Base-by-base conservation (phyloP, 2,329 filamentous ascomycete genomes). In the Macrophomina phaseolina region DNA sequence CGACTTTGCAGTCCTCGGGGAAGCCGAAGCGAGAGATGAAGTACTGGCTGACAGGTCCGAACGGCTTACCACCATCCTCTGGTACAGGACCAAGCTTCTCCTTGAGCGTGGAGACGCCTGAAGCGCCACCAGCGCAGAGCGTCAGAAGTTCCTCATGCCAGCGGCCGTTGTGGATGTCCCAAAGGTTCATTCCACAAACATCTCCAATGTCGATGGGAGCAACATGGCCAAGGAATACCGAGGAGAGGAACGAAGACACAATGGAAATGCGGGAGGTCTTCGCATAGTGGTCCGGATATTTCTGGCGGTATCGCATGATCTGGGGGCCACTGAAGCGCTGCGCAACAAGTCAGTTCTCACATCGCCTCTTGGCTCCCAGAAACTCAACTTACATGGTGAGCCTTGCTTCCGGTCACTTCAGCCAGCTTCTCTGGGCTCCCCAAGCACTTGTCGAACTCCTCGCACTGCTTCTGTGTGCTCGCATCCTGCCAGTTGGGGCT, bases 401-500 rank as follows among this genome's bases (percentile, higher is more conserved):
- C 95, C 71, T 93, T 91, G 77, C 94, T 97, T 36, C 95, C 95
- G 9, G 95, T 97, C 23, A 87, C 88, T 63, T 90, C 80, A 0
- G 95, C 95, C 72, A 99, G 81, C 69, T 85, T 84, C 73, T 90
- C 85, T 2, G 87, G 83, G 6, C 83, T 83, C 0, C 91, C 91
- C 7, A 97, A 81, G 64, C 84, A 82, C 5, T 82, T 85, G 77
- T 98, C 94, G 75, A 98, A 98, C 69, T 87, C 85, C 77, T 97
- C 93, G 76, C 94, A 97, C 81, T 99, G 92, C 71, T 85, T 85
- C 81, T 97, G 93, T 1, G 95, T 98, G 80, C 93, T 97, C 69
- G 94, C 91, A 78, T 99, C 95, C 81, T 98, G 95, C 95, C 95
- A 99, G 78, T 98, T 99, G 7, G 95, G 95, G 70, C 92, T 93